A percentile compares a stretch with the other conserved stretches of the same genome.
Evolutionary conservation across 768 basidiomycete genomes (phyloP).

Genomic region (Coprinopsis strossmayeri): DNA sequence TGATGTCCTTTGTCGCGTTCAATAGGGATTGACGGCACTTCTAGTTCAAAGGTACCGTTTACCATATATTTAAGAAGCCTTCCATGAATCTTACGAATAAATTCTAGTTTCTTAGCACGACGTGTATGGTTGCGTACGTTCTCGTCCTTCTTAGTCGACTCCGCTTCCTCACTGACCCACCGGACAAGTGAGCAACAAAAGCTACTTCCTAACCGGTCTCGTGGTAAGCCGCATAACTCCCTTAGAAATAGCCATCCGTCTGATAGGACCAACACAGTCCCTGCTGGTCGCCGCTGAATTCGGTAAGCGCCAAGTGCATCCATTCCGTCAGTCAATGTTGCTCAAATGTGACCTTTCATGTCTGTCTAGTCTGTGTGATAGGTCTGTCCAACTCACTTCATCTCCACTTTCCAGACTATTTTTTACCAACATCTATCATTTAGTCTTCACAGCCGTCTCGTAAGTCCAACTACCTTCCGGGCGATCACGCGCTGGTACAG

Average conservation of each 20-base stretch:
- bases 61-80: neutral
- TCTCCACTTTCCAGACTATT: neutral
- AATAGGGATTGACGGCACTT: constrained; percentile 38
- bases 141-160: neutral
- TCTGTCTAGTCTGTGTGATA: constrained; percentile 20
- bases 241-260: neutral
- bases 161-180: constrained; percentile 3
- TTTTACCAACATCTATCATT: neutral
- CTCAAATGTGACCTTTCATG: no score
- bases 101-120: constrained; percentile 33
- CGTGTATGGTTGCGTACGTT: constrained; percentile 39
- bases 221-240: constrained; percentile 22
- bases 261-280: no score
- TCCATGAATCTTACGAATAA: no score
- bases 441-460: constrained; percentile 12
- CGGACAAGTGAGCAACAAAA: constrained; percentile 44
- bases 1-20: neutral
- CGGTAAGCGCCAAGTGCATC: no score
- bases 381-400: constrained; percentile 18
- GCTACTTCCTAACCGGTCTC: constrained; percentile 23
- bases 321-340: no score
- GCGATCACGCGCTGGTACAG: neutral
- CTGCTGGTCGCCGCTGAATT: constrained; percentile 35
- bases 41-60: constrained; percentile 37
- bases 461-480: neutral